Evolutionary conservation across 768 basidiomycete genomes (phyloP).

Genomic region (Trametes cubensis): DNA sequence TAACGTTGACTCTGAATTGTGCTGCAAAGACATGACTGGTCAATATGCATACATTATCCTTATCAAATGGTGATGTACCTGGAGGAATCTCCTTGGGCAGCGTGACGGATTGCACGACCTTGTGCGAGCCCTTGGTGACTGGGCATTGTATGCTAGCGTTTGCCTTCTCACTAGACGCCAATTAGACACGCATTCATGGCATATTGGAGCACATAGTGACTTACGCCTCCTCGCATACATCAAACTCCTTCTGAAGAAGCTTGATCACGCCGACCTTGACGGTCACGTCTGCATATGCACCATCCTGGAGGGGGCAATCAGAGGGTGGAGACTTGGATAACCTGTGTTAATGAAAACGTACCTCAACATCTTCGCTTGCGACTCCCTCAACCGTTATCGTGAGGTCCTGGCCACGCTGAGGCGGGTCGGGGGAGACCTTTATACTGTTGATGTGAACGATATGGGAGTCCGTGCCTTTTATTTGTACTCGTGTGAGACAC

Average conservation of each 20-base stretch:
- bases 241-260: constrained; percentile 80
- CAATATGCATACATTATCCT: not conserved
- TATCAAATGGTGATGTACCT: constrained; percentile 44
- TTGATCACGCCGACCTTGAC: constrained; percentile 96
- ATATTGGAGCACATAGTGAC: constrained; percentile 37
- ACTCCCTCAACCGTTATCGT: constrained; percentile 79
- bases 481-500: constrained; percentile 7
- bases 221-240: constrained; percentile 93
- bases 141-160: constrained; percentile 85
- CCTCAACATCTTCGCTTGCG: constrained; percentile 65
- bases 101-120: constrained; percentile 78
- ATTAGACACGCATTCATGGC: not conserved
- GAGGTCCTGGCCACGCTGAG: constrained; percentile 81
- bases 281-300: constrained; percentile 84
- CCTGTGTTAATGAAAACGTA: constrained; percentile 36
- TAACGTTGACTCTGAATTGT: constrained; percentile 75
- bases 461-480: constrained; percentile 48
- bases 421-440: constrained; percentile 81
- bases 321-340: not conserved
- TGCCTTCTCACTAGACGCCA: constrained; percentile 59
- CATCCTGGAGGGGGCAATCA: constrained; percentile 57
- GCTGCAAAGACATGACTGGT: constrained; percentile 50
- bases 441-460: constrained; percentile 72
- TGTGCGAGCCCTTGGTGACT: constrained; percentile 68
- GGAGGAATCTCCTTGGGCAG: constrained; percentile 91